Evolutionary conservation across 2,329 filamentous ascomycete genomes (phyloP), one percentile per base, ranked within the genome.

Genomic region (Trichoderma endophyticum): DNA sequence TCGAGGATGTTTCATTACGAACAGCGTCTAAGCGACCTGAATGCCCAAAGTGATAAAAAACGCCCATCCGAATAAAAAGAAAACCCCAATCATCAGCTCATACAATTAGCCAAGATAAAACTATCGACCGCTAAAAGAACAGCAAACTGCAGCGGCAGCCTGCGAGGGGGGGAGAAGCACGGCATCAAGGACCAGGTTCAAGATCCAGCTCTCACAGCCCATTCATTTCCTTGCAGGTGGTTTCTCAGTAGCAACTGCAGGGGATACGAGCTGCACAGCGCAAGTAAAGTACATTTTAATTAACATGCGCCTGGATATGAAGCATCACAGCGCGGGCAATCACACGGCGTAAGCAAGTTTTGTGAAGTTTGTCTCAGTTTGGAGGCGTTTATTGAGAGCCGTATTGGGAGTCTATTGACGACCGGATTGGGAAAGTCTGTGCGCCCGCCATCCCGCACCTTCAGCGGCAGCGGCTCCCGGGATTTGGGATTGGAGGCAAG

Each of bases 401-500:
- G 24, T 24, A 61, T 63, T 62, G 71, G 72, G 72, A 24, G 72
- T 77, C 78, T 82, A 82, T 82, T 82, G 78, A 80, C 57, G 72
- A 75, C 80, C 79, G 73, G 75, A 81, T 80, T 73, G 72, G 80
- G 78, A 68, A 75, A 74, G 64, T 65, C 66, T 60, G 39, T 73
- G 34, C 54, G 34, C 48, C 48, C 60, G 54, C 56, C 11, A 32
- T 32, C 36, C 67, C 67, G 43, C 67, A 54, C 67, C 57, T 70
- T 54, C 59, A 70, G 68, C 59, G 43, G 68, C 68, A 24, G 68
- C 43, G 60, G 60, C 48, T 36, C 39, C 51, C 65, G 30, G 63
- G 63, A 54, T 56, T 21, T 34, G 48, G 64, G 59, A 39, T 51
- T 48, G 18, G 28, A 24, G 21, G 48, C 1, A 24, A 12, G 3